Conservation (phyloP, 2,329 filamentous ascomycete genomes). For the Aspergillus bombycis region DNA sequence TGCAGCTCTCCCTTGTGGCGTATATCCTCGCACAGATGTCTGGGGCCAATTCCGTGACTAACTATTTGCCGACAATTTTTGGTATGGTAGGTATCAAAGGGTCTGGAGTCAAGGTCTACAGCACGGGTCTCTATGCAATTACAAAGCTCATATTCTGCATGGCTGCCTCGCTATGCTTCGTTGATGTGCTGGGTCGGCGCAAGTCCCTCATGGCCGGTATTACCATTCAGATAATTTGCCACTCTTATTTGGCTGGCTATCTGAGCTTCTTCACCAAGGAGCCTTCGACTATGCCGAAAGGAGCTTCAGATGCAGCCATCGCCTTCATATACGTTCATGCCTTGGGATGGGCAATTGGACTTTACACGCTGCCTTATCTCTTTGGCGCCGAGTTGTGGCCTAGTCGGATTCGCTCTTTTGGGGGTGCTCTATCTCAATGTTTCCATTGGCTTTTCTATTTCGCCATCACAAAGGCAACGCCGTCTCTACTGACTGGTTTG, state of each 20-base stretch:
- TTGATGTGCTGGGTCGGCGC: slow-evolving; percentile 48
- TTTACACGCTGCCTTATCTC: slow-evolving; percentile 45
- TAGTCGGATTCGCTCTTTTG: slow-evolving; percentile 50
- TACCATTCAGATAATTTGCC: slow-evolving; percentile 44
- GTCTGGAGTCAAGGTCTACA: slow-evolving; percentile 34
- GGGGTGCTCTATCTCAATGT: slow-evolving; percentile 39
- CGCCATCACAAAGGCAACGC: slow-evolving; percentile 40
- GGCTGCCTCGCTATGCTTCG: slow-evolving; percentile 49
- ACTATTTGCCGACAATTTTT: too few relatives aligned
- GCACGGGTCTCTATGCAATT: slow-evolving; percentile 47
- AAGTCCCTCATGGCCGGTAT: slow-evolving; percentile 41
- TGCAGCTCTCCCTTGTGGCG: slow-evolving; percentile 40
- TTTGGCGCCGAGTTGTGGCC: slow-evolving; percentile 52
- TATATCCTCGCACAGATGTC: slow-evolving; percentile 48
- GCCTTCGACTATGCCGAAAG: slow-evolving; percentile 2
- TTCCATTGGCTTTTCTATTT: slow-evolving; percentile 52
- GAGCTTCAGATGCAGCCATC: slow-evolving; percentile 42
- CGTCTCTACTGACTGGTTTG: slow-evolving; percentile 29
- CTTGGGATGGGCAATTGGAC: slow-evolving; percentile 47
- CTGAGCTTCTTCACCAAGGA: too few relatives aligned
- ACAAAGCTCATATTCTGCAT: slow-evolving; percentile 48
- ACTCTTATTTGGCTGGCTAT: slow-evolving; percentile 35
- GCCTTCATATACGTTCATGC: slow-evolving; percentile 51
- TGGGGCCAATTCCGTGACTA: slow-evolving; percentile 44
- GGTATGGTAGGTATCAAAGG: too few relatives aligned